Evolutionary conservation across 78 protist species (phyloP).

Genomic region (Dictyostelium purpureum): DNA sequence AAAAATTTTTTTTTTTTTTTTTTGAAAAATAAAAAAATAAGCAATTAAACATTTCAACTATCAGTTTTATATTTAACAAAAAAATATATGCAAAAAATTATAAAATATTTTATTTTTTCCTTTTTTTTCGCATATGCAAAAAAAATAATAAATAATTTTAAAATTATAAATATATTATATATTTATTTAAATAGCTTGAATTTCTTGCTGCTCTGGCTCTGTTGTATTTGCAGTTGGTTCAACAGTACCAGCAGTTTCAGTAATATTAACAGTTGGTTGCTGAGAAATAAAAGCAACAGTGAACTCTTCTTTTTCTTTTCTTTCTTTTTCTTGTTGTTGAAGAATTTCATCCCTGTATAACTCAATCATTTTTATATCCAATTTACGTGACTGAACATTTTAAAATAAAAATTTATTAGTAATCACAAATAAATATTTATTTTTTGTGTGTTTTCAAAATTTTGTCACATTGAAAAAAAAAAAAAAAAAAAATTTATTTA

Average conservation of each 20-base stretch:
- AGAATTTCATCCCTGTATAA: conserved; percentile 1
- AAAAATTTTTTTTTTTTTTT: no score
- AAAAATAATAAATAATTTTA: no score
- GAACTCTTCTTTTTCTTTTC: neutral
- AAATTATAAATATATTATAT: no score
- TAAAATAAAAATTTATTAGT: neutral
- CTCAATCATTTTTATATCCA: conserved; percentile 41
- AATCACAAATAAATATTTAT: neutral
- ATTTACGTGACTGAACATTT: neutral
- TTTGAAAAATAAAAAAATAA: no score
- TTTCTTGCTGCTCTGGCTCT: no score
- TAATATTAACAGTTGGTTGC: neutral
- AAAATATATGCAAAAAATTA: no score
- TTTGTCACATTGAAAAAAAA: neutral
- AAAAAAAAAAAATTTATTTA: neutral
- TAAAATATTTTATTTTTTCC: no score
- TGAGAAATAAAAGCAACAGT: neutral
- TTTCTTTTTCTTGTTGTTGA: neutral
- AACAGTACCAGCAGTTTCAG: neutral
- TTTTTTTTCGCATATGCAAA: no score
- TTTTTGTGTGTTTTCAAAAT: neutral
- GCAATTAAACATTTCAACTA: no score
- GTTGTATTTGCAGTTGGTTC: neutral
- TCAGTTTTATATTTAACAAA: no score
- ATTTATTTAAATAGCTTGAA: no score